Conservation (phyloP, 495 filamentous ascomycete genomes). For the Lasiosphaeria ovina region DNA sequence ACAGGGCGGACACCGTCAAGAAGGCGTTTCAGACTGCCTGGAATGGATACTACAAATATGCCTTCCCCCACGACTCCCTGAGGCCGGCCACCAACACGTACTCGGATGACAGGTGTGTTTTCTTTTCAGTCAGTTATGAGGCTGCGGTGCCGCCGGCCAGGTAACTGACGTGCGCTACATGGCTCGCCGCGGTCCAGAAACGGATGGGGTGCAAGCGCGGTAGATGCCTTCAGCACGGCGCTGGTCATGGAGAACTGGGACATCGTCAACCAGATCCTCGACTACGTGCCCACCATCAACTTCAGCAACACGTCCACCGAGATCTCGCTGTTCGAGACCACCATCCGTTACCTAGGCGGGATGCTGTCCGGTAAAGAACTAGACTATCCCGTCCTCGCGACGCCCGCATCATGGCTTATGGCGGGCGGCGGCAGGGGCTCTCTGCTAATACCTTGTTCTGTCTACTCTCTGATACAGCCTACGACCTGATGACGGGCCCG, state of each 20-base stretch:
- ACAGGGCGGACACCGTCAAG: conserved; percentile 64
- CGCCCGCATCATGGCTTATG: too few relatives aligned
- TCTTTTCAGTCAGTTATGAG: neutral
- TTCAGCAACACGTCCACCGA: conserved; percentile 57
- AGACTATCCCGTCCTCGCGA: neutral
- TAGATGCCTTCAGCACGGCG: conserved; percentile 81
- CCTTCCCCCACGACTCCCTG: conserved; percentile 77
- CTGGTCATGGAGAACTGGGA: conserved; percentile 70
- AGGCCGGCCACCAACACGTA: conserved; percentile 63
- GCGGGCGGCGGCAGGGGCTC: neutral
- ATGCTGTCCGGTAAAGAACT: conserved; percentile 58
- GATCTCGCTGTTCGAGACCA: conserved; percentile 85
- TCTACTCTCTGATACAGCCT: conserved; percentile 44
- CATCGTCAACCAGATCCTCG: conserved; percentile 65
- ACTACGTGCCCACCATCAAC: conserved; percentile 66
- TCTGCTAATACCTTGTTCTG: neutral
- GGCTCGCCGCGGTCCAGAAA: conserved; percentile 52
- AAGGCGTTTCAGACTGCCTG: conserved; percentile 75
- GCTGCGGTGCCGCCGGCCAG: neutral
- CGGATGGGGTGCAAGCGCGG: conserved; percentile 81
- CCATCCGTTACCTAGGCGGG: conserved; percentile 82
- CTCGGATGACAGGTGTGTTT: conserved; percentile 64
- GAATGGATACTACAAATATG: conserved; percentile 78
- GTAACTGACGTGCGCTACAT: neutral
- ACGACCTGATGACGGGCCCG: conserved; percentile 76